Evolutionary conservation across 176 grass and related monocot species (phyloP), one percentile per base, ranked within the genome.

Genomic region (Cenchrus americanus): DNA sequence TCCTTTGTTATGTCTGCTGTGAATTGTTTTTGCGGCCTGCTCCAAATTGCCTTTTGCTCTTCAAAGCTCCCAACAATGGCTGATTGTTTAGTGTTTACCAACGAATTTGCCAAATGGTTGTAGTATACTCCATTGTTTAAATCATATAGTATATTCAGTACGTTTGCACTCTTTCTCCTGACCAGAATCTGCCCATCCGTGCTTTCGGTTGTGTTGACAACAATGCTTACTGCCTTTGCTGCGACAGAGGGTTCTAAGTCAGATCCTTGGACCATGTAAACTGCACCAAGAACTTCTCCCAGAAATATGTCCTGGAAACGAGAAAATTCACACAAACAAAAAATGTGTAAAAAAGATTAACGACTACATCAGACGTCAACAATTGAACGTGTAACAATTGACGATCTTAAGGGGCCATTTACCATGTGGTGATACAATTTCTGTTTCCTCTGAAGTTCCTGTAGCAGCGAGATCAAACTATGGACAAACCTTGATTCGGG

Each of bases 361-460:
- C 69, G 11, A 58, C 49, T 42, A 18, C 6, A 57, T 1, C 14
- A 71, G 0, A 3, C 8, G 44, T 5, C 22, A 72, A 50, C 44
- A 30, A 18, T 62, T 44, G 0, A 5, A 61, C 10, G 8, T 77
- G 4, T 5, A 66, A 4, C 26, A 7, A 47, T n/a, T 48, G 24
- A 37, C 2, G 14, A 5, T 52, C 47, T 22, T 53, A 9, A 62
- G 21, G 43, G 77, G 37, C 55, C 18, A 50, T 14, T 83, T 92
- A 98, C 96, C 93, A 95, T 71, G 72, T 95, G 96, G 10, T 75
- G 71, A 81, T 98, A 98, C 17, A 83, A 8, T 75, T 78, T 84
- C 19, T 90, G 53, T 84, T 79, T 84, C 64, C 23, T 60, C 57
- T 41, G 89, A 57, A 98, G 90, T 43, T 90, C 62, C 14, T 93